A percentile compares a stretch with the other conserved stretches of the same genome.
phyloP scores from a whole-genome alignment of 1,139 yeast species.

The Geotrichum klebahnii region DNA sequence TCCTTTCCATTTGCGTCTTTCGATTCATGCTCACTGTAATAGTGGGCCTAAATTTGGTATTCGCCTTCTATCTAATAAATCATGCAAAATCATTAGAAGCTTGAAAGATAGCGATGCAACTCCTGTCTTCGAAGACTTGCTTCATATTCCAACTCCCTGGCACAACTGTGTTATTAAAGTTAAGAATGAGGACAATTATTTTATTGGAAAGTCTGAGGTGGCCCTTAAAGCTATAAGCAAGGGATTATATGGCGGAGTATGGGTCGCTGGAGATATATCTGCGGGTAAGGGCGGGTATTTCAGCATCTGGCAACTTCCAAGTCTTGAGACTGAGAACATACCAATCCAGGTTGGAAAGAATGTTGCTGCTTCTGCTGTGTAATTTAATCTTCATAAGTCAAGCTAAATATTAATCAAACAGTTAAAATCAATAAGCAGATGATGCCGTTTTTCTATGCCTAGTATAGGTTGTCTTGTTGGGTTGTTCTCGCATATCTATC shows the following conservation, averaged over 20 bases:
- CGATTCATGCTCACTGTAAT: slow-evolving; percentile 22
- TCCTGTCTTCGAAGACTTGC: slow-evolving; percentile 21
- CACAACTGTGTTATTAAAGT: slow-evolving; percentile 22
- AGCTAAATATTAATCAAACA: background rate
- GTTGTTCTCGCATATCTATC: slow-evolving; percentile 11
- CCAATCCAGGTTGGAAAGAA: background rate
- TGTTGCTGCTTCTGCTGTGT: slow-evolving; percentile 4
- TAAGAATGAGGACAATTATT: slow-evolving; percentile 11
- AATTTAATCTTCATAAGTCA: too few relatives aligned
- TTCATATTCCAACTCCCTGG: slow-evolving; percentile 24
- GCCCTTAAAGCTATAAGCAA: slow-evolving; percentile 14
- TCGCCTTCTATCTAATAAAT: slow-evolving; percentile 13
- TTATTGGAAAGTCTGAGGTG: slow-evolving; percentile 18
- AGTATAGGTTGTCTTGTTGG: background rate
- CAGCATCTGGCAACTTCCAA: slow-evolving; percentile 7
- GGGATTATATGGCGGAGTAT: slow-evolving; percentile 14
- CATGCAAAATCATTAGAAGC: slow-evolving; percentile 13
- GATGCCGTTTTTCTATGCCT: slow-evolving; percentile 1
- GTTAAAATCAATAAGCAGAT: background rate
- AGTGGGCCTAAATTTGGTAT: slow-evolving; percentile 23
- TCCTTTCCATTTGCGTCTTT: slow-evolving; percentile 22
- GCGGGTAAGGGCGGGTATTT: slow-evolving; percentile 16
- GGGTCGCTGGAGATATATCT: slow-evolving; percentile 18
- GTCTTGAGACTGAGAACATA: background rate
- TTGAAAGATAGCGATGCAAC: slow-evolving; percentile 11